Conservation (phyloP, 2,329 filamentous ascomycete genomes). For the Chrysoporthe puriensis region DNA sequence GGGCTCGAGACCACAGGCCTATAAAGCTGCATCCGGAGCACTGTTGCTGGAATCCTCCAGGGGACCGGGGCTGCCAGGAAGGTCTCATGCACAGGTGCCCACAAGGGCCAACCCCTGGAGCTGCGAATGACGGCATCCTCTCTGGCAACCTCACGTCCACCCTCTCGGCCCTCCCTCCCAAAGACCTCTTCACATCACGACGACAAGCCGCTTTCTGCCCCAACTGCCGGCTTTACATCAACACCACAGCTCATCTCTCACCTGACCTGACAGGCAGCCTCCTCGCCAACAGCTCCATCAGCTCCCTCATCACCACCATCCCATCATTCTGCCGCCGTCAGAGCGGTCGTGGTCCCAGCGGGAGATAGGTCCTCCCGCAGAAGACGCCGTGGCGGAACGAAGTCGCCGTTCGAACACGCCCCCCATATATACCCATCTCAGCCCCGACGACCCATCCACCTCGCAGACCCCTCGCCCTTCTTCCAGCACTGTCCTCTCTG, state of each 20-base stretch:
- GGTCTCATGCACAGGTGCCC: constrained; percentile 10
- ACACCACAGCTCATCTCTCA: neutral
- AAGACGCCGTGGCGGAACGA: constrained; percentile 76
- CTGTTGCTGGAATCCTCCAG: neutral
- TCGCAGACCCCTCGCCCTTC: constrained; percentile 56
- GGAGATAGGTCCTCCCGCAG: constrained; percentile 45
- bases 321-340: constrained; percentile 20
- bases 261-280: neutral
- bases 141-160: constrained; percentile 2
- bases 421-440: constrained; percentile 60
- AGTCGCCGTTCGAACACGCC: constrained; percentile 48
- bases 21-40: neutral
- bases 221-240: neutral
- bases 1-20: neutral
- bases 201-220: neutral
- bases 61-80: neutral
- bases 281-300: neutral
- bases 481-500: constrained; percentile 51
- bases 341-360: constrained; percentile 25
- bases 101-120: constrained; percentile 4
- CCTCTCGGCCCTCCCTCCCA: neutral
- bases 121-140: constrained; percentile 16
- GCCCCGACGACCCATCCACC: constrained; percentile 68
- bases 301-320: neutral
- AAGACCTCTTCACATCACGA: neutral